Evolutionary conservation across 768 basidiomycete genomes (phyloP).

Genomic region (Termitomyces sp.): DNA sequence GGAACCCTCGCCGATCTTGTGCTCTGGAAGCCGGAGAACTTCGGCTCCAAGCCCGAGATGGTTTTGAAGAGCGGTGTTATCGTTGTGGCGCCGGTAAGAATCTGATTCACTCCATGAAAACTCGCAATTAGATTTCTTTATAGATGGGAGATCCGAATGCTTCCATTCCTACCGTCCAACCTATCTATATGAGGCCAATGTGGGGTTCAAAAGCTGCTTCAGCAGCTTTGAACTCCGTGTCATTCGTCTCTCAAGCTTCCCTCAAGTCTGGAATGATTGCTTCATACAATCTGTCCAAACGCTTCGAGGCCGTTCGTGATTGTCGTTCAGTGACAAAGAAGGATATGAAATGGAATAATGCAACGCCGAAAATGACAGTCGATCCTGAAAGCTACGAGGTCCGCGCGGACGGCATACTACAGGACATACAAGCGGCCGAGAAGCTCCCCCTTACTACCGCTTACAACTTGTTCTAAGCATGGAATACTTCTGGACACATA

Average conservation of each 20-base stretch:
- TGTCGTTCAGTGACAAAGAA: conserved; percentile 77
- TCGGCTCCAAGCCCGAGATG: conserved; percentile 91
- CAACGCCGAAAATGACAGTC: conserved; percentile 77
- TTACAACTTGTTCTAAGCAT: conserved; percentile 77
- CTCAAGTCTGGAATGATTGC: conserved; percentile 53
- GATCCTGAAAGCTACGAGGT: conserved; percentile 94
- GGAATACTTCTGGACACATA: conserved; percentile 49
- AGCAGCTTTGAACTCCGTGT: conserved; percentile 78
- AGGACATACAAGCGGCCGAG: conserved; percentile 71
- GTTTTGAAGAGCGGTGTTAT: conserved; percentile 95
- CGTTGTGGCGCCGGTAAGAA: conserved; percentile 75
- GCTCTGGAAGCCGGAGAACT: conserved; percentile 91
- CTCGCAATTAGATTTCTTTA: neutral
- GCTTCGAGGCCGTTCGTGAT: conserved; percentile 63
- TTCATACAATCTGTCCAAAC: conserved; percentile 67
- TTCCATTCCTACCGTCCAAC: conserved; percentile 95
- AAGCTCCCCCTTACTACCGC: conserved; percentile 59
- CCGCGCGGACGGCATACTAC: conserved; percentile 67
- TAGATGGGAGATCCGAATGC: conserved; percentile 97
- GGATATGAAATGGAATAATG: conserved; percentile 92
- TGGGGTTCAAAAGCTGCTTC: conserved; percentile 80
- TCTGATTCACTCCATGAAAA: neutral
- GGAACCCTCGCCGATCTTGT: conserved; percentile 92
- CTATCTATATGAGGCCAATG: conserved; percentile 83
- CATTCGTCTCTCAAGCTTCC: conserved; percentile 80